Base-by-base conservation (phyloP, 352 stramenopile species). In the Pythium folliculosum region DNA sequence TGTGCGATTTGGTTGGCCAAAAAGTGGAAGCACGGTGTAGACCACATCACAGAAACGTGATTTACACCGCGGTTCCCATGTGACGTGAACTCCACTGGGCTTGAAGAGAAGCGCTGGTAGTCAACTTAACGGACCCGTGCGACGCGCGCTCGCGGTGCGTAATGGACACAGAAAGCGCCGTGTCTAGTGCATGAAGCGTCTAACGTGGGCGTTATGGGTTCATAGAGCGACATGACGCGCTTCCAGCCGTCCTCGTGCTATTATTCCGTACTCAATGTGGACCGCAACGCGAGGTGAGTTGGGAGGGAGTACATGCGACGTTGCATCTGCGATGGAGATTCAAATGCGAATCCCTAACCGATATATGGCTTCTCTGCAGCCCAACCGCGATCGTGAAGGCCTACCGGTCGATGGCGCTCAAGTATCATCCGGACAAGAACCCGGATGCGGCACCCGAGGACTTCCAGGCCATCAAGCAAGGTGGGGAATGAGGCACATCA, bases 381-480 rank as follows among this genome's bases (percentile, higher is more conserved):
- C 73, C 94, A 32, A 78, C 96, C 7, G 92, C 96, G 51, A 98
- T 99, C 58, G 97, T 98, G 70, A 89, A 92, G 53, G 92, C 96
- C 5, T 99, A 99, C 74, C 96, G 97, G 54, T 84, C 85, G 51
- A 80, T 98, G 60, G 92, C 88, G 63, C 82, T 98, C 35, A 90
- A 97, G 76, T 90, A 97, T n/a, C 96, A 99, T 63, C 97, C 97
- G 3, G 97, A 99, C 77, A 98, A 98, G 79, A 99, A 98, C 75
- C 91, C 86, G 14, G 86, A 85, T 45, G 90, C 87, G 2, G 78
- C 90, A 47, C 85, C 89, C 0, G 85, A 97, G 69, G 81, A 97
- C 57, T 99, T 99, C 73, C 84, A 92, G 65, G 71, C 79, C 4
- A 89, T 92, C 47, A 88, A 75, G 10, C 73, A 91, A 73, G 79